Evolutionary conservation across 352 stramenopile genomes (phyloP), one percentile per base, ranked within the genome.

Genomic region (Phytopythium aichiense): DNA sequence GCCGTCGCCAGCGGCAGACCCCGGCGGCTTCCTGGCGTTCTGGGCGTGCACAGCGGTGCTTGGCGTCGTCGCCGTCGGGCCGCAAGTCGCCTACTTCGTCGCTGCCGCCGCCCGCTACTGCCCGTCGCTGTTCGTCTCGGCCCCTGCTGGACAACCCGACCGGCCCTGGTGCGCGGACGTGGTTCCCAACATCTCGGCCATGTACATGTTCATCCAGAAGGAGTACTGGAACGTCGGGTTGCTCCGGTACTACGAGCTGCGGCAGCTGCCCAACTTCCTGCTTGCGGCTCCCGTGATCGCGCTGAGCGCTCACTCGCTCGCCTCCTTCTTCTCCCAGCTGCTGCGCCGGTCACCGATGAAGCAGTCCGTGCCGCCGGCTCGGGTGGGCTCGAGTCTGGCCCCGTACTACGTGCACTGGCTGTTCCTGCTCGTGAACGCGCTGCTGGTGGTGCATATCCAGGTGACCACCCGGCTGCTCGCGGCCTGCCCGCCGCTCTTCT

Each of bases 181-280:
- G 9, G 18, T 95, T 12, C 86, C 85, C 35, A 95, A 92, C 60
- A 73, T 90, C 53, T 84, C 80, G 40, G 83, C 91, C 48, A 87
- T 98, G 68, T 99, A 99, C 81, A 82, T 85, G 66, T 94, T 97
- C 64, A 89, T 98, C 60, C 96, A 99, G 83, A 75, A 76, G 33
- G 89, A 98, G 73, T 97, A 99, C 74, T 99, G 96, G 95, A 96
- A 98, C 70, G 87, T 98, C 31, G 96, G 94, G 3, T 76, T 98
- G 13, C 87, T 99, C 40, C 71, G 72, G 16, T 99, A 98, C 74
- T 99, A 97, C 72, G 69, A 97, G 69, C 61, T 81, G 64, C 96
- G 97, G 68, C 94, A 99, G 68, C 63, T 98, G 46, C 96, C 96
- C 35, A 98, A 98, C 65, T 98, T 98, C 63, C 31, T 98, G 2